These are phyloP conservation scores for Chytriomyces confervae DNA, from an alignment of 192 early-diverging fungal species.

Conservation along the genomic window DNA sequence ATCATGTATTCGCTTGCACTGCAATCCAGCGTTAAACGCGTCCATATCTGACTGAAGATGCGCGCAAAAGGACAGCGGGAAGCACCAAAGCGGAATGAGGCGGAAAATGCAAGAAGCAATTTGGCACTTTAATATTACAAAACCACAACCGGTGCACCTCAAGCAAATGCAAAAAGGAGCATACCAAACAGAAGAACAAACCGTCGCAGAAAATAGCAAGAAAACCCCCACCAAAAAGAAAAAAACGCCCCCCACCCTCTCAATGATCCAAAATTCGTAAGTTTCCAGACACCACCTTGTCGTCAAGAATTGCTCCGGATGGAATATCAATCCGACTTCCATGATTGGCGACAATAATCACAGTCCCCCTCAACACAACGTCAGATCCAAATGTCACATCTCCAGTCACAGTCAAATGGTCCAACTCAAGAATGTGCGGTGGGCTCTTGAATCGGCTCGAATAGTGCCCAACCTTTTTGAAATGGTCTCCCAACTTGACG, in stretches of 20 bases:
- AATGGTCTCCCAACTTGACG: conserved; percentile 97
- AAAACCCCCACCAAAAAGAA: too few species aligned
- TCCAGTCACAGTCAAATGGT: conserved; percentile 97
- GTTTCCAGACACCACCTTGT: conserved; percentile 98
- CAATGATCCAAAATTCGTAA: conserved; percentile 75
- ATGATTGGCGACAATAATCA: conserved; percentile 98
- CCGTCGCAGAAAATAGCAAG: too few species aligned
- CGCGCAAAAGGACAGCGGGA: too few species aligned
- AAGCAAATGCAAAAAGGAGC: too few species aligned
- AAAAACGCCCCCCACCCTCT: not conserved
- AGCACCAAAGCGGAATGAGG: too few species aligned
- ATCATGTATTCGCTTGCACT: too few species aligned
- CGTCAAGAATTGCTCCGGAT: conserved; percentile 89
- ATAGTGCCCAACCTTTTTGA: conserved; percentile 95
- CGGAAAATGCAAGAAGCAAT: too few species aligned
- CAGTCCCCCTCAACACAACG: conserved; percentile 86
- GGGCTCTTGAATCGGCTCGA: conserved; percentile 87
- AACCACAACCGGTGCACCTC: too few species aligned
- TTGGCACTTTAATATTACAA: too few species aligned
- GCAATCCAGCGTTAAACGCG: too few species aligned
- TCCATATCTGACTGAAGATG: too few species aligned
- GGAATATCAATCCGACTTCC: conserved; percentile 98
- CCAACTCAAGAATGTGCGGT: conserved; percentile 95
- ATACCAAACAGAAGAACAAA: too few species aligned
- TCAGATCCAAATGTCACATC: conserved; percentile 95